These are phyloP conservation scores for Ustilago cynodontis DNA, from an alignment of 1,284 basidiomycete genomes.

Conservation along the genomic window DNA sequence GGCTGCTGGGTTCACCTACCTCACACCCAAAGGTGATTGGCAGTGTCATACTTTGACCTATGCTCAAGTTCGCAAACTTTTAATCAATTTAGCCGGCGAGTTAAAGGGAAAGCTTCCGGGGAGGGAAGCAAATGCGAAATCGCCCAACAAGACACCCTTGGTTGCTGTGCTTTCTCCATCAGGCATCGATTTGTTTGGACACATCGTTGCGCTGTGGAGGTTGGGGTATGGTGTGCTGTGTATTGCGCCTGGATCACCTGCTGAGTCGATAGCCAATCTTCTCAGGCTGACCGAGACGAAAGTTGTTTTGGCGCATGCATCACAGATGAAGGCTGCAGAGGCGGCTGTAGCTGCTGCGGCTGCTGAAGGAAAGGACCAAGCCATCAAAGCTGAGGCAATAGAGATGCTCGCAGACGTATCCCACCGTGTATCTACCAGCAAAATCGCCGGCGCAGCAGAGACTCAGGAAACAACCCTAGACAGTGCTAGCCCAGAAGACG, in stretches of 20 bases:
- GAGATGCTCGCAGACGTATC: slow-evolving; percentile 23
- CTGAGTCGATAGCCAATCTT: slow-evolving; percentile 75
- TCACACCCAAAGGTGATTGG: slow-evolving; percentile 35
- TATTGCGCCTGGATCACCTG: slow-evolving; percentile 72
- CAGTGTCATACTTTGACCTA: slow-evolving; percentile 63
- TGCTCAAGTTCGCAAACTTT: slow-evolving; percentile 12
- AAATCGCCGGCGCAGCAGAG: not conserved
- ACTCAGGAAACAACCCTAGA: no score
- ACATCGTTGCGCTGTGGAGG: slow-evolving; percentile 70
- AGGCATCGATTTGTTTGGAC: slow-evolving; percentile 70
- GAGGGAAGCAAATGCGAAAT: slow-evolving; percentile 14
- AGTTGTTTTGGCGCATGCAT: slow-evolving; percentile 73
- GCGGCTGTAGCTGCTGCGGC: slow-evolving; percentile 11
- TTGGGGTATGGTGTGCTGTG: slow-evolving; percentile 71
- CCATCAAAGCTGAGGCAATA: not conserved
- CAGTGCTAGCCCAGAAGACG: slow-evolving; percentile 64
- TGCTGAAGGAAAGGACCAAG: not conserved
- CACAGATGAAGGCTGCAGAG: slow-evolving; percentile 70
- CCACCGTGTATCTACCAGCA: not conserved
- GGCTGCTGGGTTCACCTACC: slow-evolving; percentile 70
- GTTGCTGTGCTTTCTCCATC: slow-evolving; percentile 71
- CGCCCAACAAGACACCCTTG: slow-evolving; percentile 36
- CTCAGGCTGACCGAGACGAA: slow-evolving; percentile 73
- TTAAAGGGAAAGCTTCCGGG: slow-evolving; percentile 8
- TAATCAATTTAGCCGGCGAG: slow-evolving; percentile 15